Conservation (phyloP, 2,329 filamentous ascomycete genomes). For the Cladophialophora yegresii region DNA sequence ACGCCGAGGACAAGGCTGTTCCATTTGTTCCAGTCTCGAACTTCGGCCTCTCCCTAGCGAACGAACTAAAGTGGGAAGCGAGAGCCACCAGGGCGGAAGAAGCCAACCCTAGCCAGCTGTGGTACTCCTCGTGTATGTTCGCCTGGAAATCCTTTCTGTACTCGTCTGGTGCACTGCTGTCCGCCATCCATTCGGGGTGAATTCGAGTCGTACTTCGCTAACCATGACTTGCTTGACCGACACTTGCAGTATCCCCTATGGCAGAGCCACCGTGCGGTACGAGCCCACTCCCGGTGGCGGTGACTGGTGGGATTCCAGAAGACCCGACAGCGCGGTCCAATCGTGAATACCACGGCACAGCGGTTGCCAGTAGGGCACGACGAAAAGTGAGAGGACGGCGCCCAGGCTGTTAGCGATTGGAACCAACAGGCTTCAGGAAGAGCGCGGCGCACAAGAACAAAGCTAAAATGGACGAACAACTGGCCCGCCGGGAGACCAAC, state of each 20-base stretch:
- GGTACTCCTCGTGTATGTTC: not conserved
- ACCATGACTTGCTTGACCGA: not conserved
- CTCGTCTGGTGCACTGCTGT: not conserved
- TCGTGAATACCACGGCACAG: conserved; percentile 5
- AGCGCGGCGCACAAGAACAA: not conserved
- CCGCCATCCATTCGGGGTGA: not conserved
- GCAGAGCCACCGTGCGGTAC: not conserved
- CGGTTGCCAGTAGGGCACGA: conserved; percentile 9
- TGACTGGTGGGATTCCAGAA: conserved; percentile 9
- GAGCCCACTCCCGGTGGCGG: not conserved
- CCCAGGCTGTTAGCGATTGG: not conserved
- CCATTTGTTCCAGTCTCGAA: conserved; percentile 25
- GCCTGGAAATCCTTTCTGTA: not conserved
- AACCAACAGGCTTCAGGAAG: not conserved
- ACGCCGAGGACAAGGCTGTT: not conserved
- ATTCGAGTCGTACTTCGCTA: conserved; percentile 1
- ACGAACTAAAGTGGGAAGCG: conserved; percentile 16
- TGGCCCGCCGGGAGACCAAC: not conserved
- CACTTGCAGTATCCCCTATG: not conserved
- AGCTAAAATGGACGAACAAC: conserved; percentile 10
- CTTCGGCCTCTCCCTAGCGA: conserved; percentile 21
- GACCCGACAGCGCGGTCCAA: conserved; percentile 16
- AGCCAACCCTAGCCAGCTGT: conserved; percentile 3
- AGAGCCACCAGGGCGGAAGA: conserved; percentile 7
- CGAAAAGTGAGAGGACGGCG: not conserved